Evolutionary conservation across 306 rosid species (phyloP).

Genomic region (Cicer judaicum): DNA sequence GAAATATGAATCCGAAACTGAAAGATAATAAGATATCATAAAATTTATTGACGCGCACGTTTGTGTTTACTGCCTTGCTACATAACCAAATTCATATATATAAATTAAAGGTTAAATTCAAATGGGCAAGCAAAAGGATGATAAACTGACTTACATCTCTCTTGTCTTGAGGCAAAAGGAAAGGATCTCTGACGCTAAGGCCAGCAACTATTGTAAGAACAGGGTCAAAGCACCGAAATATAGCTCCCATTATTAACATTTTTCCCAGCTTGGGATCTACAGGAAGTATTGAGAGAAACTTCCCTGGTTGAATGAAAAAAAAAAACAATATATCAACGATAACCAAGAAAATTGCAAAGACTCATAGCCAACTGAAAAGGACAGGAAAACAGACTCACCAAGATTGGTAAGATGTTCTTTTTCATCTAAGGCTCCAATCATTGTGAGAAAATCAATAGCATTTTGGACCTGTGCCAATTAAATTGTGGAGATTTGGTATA

Average conservation of each 20-base stretch:
- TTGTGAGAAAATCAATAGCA: constrained; percentile 88
- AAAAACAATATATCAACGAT: constrained; percentile 24
- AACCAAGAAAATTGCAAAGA: constrained; percentile 26
- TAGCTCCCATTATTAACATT: constrained; percentile 96
- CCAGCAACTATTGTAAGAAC: constrained; percentile 93
- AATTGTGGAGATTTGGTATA: constrained; percentile 32
- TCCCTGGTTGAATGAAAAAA: constrained; percentile 59
- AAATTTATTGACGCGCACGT: constrained; percentile 7
- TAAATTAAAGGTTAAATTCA: constrained; percentile 23
- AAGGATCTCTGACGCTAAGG: constrained; percentile 97
- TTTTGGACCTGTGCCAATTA: constrained; percentile 80
- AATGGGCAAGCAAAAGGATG: constrained; percentile 38
- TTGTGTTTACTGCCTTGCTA: constrained; percentile 34
- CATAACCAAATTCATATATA: constrained; percentile 30
- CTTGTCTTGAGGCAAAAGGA: constrained; percentile 96
- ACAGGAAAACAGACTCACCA: constrained; percentile 61
- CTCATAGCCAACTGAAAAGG: constrained; percentile 16
- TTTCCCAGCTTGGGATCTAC: constrained; percentile 98
- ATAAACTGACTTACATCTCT: constrained; percentile 72
- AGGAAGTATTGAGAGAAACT: constrained; percentile 87
- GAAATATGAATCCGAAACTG: constrained; percentile 7
- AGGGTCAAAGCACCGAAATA: constrained; percentile 96
- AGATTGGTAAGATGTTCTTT: constrained; percentile 83
- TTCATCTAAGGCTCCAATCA: constrained; percentile 93
- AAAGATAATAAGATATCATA: neutral